A percentile compares a stretch with the other conserved stretches of the same genome.
Evolutionary conservation across 495 filamentous ascomycete species (phyloP).

Genomic region (Neurospora africana): DNA sequence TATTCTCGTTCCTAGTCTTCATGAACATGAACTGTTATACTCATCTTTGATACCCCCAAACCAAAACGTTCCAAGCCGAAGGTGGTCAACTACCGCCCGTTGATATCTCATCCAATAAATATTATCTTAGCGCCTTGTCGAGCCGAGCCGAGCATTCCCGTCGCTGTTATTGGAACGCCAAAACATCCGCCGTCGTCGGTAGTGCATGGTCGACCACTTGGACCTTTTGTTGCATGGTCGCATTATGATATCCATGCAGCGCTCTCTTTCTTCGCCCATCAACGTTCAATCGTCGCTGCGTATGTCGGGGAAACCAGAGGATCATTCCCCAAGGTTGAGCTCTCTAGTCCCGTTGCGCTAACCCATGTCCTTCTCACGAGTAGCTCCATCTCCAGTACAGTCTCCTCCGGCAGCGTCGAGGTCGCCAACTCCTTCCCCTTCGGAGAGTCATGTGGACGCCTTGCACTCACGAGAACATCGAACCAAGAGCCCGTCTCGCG

Average conservation of each 20-base stretch:
- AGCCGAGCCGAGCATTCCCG: background rate
- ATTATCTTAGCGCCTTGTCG: background rate
- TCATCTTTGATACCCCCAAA: background rate
- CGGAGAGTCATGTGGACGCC: slow-evolving; percentile 33
- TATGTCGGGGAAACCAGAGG: slow-evolving; percentile 27
- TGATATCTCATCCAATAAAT: background rate
- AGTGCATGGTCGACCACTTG: slow-evolving; percentile 22
- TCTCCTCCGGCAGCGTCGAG: slow-evolving; percentile 26
- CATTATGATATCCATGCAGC: slow-evolving; percentile 47
- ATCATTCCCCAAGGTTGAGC: background rate
- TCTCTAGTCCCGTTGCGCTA: background rate
- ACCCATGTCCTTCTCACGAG: background rate
- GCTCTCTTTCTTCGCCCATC: slow-evolving; percentile 42
- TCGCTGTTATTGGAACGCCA: background rate
- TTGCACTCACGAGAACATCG: slow-evolving; percentile 28
- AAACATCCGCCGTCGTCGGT: slow-evolving; percentile 6
- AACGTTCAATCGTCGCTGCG: slow-evolving; percentile 39
- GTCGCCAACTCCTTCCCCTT: slow-evolving; percentile 32
- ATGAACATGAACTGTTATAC: background rate
- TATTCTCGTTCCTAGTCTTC: background rate
- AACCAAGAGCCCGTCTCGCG: slow-evolving; percentile 33
- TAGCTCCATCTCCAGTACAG: slow-evolving; percentile 16
- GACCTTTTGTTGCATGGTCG: slow-evolving; percentile 26
- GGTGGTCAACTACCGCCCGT: background rate
- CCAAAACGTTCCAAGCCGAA: background rate